Base-by-base conservation (phyloP, 164 flowering plant genomes). In the Tinospora cordifolia region DNA sequence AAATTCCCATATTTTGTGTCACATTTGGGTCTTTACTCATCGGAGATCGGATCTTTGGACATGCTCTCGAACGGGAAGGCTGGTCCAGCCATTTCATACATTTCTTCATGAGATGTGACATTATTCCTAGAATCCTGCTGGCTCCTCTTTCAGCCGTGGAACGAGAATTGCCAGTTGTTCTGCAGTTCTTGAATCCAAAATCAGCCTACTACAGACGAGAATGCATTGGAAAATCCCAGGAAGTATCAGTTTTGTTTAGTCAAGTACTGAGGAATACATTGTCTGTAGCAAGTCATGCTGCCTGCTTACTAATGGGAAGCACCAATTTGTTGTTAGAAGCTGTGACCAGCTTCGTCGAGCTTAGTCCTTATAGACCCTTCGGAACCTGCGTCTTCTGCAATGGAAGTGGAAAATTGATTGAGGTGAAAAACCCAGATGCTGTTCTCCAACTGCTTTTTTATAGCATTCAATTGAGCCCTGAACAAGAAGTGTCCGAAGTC, bases 1-100 rank as follows among this genome's bases (percentile, higher is more conserved):
- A 34, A 24, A 36, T 27, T 22, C 47, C 74, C 2, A 85, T 85
- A 27, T 65, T 63, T 2, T 92, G 98, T 71, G 21, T 89, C 17
- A 87, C 98, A 26, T 92, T 90, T 65, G 98, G 98, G 40, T 87
- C 92, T 27, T 96, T 96, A 11, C 90, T 92, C 0, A 69, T 81
- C 8, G 92, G 90, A 22, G 83, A 87, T 75, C 46, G 62, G 51
- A 71, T 86, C 9, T 77, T 90, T 41, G 79, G 81, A 27, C 98
- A 89, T 68, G 90, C 91, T 13, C 71, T 89, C 26, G 65, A 82
- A 14, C 81, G 98, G n/a, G 91, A 90, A 66, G 78, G 80, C 62
- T 92, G 98, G 98, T 73, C 87, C 2, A 34, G 69, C 22, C 64
- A 64, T 73, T 90, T 90, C 79, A 46, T 83, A 13, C 85, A 92